phyloP scores from a whole-genome alignment of 2,329 filamentous ascomycete species.

The Periglandula ipomoeae region DNA sequence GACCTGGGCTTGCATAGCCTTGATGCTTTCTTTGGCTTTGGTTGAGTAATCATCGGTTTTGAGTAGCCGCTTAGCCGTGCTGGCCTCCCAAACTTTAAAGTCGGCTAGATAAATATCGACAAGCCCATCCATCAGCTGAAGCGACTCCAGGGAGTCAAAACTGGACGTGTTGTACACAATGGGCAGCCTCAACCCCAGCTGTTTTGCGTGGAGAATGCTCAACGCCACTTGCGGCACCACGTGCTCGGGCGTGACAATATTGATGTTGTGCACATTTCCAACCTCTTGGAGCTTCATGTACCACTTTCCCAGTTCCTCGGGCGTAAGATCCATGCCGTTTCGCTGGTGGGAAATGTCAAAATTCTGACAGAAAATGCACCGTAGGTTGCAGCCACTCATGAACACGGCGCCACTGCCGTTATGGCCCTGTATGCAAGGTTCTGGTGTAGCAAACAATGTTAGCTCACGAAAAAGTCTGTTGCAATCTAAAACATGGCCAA shows the following conservation, averaged over 20 bases:
- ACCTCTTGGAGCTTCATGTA: slow-evolving; percentile 73
- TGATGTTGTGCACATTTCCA: slow-evolving; percentile 82
- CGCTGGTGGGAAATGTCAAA: slow-evolving; percentile 73
- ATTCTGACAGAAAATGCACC: slow-evolving; percentile 75
- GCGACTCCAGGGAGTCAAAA: slow-evolving; percentile 65
- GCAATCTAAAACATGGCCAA: neutral
- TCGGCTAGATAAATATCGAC: slow-evolving; percentile 84
- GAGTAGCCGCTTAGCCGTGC: slow-evolving; percentile 59
- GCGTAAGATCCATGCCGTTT: slow-evolving; percentile 72
- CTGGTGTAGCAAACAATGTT: slow-evolving; percentile 23
- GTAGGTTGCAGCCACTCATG: slow-evolving; percentile 65
- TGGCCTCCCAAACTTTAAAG: slow-evolving; percentile 70
- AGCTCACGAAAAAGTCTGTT: neutral
- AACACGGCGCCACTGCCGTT: slow-evolving; percentile 74
- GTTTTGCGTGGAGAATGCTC: slow-evolving; percentile 63
- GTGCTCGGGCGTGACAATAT: slow-evolving; percentile 79
- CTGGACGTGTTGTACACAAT: slow-evolving; percentile 81
- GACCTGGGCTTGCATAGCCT: slow-evolving; percentile 72
- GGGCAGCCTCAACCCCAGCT: slow-evolving; percentile 60
- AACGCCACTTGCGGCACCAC: slow-evolving; percentile 76
- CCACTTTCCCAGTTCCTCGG: slow-evolving; percentile 73
- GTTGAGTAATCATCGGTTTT: slow-evolving; percentile 70
- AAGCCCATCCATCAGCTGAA: slow-evolving; percentile 66
- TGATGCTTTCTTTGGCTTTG: slow-evolving; percentile 66
- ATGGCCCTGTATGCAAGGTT: slow-evolving; percentile 76